A percentile compares a stretch with the other conserved stretches of the same genome.
Conservation (phyloP, 495 filamentous ascomycete genomes). For the Penicillium pulvis region DNA sequence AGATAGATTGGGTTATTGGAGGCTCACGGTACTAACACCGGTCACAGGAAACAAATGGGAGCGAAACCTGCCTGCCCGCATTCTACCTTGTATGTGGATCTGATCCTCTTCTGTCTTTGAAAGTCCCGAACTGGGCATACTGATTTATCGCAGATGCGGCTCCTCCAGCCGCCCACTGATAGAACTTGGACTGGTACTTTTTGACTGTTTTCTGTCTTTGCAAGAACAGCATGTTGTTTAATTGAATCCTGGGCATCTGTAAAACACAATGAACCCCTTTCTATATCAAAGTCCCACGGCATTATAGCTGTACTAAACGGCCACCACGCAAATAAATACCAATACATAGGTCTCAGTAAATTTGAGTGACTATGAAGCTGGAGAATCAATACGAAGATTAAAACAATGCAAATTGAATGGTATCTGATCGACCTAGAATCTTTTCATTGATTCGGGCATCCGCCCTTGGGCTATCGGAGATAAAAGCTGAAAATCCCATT, state of each 20-base stretch:
- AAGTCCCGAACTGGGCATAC: constrained; percentile 2
- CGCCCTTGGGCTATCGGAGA: constrained; percentile 31
- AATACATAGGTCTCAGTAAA: no score
- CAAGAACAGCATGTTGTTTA: not conserved
- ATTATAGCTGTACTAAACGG: no score
- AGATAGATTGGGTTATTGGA: not conserved
- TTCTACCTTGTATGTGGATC: constrained; percentile 69
- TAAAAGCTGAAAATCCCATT: constrained; percentile 31
- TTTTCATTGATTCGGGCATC: constrained; percentile 31
- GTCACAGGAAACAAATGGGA: constrained; percentile 88
- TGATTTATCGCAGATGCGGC: constrained; percentile 22
- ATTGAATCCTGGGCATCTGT: not conserved
- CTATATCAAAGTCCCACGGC: not conserved
- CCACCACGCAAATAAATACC: no score
- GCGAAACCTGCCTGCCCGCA: constrained; percentile 80
- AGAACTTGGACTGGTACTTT: not conserved
- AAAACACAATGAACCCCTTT: not conserved
- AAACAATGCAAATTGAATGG: not conserved
- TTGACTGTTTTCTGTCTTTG: not conserved
- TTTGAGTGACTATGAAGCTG: no score
- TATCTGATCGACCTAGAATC: constrained; percentile 30
- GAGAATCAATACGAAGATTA: not conserved
- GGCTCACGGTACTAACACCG: constrained; percentile 23
- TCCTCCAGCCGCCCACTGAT: constrained; percentile 23
- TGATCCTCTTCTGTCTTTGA: constrained; percentile 11